These are phyloP conservation scores for Ensete glaucum DNA, from an alignment of 176 grass and related monocot species.

Conservation along the genomic window DNA sequence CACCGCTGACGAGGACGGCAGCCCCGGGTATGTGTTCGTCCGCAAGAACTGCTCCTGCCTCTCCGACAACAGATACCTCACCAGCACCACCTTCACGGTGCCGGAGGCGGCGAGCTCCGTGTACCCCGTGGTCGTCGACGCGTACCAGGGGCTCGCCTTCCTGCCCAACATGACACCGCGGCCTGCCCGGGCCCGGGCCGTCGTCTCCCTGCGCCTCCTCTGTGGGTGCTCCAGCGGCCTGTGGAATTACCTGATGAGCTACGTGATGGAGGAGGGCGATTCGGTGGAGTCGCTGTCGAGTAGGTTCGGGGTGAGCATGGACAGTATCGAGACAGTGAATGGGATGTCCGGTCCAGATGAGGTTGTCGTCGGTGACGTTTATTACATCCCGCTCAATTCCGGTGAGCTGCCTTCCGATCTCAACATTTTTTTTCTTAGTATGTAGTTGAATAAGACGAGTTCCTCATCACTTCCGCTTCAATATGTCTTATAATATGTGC, in stretches of 20 bases:
- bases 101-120: conserved; percentile 3
- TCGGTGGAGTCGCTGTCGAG: conserved; percentile 75
- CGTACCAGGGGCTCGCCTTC: conserved; percentile 13
- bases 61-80: conserved; percentile 61
- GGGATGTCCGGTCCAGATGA: conserved; percentile 62
- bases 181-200: conserved; percentile 38
- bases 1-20: conserved; percentile 63
- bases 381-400: conserved; percentile 92
- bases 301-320: conserved; percentile 93
- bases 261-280: conserved; percentile 70
- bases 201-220: conserved; percentile 78
- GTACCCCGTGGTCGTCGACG: conserved; percentile 25
- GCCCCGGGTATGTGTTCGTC: conserved; percentile 77
- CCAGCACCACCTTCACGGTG: conserved; percentile 78
- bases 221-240: conserved; percentile 81
- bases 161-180: conserved; percentile 37
- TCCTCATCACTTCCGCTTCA: too few species aligned
- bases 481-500: neutral
- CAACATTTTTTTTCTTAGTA: neutral
- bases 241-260: conserved; percentile 96
- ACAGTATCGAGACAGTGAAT: conserved; percentile 88
- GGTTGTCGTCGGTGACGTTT: conserved; percentile 43
- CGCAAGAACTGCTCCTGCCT: conserved; percentile 98
- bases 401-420: conserved; percentile 32
- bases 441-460: neutral